Conservation (phyloP, 2,329 filamentous ascomycete genomes). For the Capronia epimyces region DNA sequence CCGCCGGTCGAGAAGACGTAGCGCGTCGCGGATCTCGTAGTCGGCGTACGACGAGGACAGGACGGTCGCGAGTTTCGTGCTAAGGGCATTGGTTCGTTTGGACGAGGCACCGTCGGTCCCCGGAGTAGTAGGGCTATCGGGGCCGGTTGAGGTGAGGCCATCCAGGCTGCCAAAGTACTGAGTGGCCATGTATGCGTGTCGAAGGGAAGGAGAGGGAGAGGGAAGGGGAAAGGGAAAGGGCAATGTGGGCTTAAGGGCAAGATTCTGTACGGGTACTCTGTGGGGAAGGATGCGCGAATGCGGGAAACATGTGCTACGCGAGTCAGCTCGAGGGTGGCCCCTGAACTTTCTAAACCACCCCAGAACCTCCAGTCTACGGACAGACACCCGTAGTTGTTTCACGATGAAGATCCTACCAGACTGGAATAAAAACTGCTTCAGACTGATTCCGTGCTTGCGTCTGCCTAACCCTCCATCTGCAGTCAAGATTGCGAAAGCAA, state of each 20-base stretch:
- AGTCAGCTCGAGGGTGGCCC: neutral
- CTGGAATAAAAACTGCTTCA: too few relatives aligned
- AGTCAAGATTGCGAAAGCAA: constrained; percentile 21
- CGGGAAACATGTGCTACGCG: neutral
- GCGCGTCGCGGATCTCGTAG: constrained; percentile 78
- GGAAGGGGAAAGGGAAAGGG: neutral
- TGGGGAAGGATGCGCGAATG: neutral
- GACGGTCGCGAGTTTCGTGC: constrained; percentile 75
- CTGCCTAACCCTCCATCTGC: neutral
- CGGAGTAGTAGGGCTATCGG: constrained; percentile 13
- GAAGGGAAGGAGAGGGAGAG: neutral
- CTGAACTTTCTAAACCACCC: too few relatives aligned
- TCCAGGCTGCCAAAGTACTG: constrained; percentile 13
- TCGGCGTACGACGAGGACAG: constrained; percentile 91
- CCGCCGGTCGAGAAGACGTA: constrained; percentile 70
- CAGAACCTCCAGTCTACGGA: too few relatives aligned
- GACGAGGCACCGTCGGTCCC: constrained; percentile 4
- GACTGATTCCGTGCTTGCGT: neutral
- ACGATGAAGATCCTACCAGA: too few relatives aligned
- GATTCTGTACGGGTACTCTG: too few relatives aligned
- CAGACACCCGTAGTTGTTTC: too few relatives aligned
- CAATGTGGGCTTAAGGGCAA: neutral
- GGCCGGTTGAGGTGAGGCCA: constrained; percentile 8
- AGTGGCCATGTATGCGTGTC: constrained; percentile 10
- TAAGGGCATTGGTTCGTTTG: constrained; percentile 56